These are phyloP conservation scores for Syncephalastrum contaminatum DNA, from an alignment of 371 early-diverging fungal species.

Conservation along the genomic window DNA sequence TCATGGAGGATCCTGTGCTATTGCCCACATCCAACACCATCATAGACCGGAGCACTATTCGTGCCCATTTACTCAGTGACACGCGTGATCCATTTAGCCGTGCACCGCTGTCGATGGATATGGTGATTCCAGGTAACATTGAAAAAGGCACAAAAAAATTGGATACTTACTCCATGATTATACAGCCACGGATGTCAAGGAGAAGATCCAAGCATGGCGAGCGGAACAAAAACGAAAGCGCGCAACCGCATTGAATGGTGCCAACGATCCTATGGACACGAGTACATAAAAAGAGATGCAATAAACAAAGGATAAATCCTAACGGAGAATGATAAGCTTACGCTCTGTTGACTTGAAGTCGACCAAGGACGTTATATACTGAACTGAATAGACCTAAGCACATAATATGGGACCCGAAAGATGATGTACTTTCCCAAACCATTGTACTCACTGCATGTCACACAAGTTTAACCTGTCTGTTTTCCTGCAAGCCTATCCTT, in stretches of 20 bases:
- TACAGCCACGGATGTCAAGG: constrained; percentile 43
- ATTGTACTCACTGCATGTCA: too few relatives aligned
- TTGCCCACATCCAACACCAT: constrained; percentile 85
- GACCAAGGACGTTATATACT: too few relatives aligned
- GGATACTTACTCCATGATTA: not conserved
- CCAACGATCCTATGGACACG: constrained; percentile 21
- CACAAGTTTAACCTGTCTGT: too few relatives aligned
- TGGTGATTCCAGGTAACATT: constrained; percentile 72
- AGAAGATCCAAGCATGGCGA: constrained; percentile 50
- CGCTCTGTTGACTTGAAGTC: too few relatives aligned
- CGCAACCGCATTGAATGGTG: constrained; percentile 4
- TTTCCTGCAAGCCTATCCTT: too few relatives aligned
- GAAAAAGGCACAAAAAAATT: not conserved
- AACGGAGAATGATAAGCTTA: too few relatives aligned
- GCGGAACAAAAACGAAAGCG: constrained; percentile 32
- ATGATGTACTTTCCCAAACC: too few relatives aligned
- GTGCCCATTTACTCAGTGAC: constrained; percentile 91
- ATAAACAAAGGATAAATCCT: too few relatives aligned
- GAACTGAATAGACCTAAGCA: too few relatives aligned
- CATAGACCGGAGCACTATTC: constrained; percentile 94
- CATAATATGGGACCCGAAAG: too few relatives aligned
- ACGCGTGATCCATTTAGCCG: constrained; percentile 97
- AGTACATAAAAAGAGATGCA: constrained; percentile 4
- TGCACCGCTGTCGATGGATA: constrained; percentile 76
- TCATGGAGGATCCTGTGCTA: constrained; percentile 98